Percentiles rank a stretch among this genome's conserved stretches.
Evolutionary conservation across 306 rosid species (phyloP).

Genomic region (Fragaria nilgerrensis): DNA sequence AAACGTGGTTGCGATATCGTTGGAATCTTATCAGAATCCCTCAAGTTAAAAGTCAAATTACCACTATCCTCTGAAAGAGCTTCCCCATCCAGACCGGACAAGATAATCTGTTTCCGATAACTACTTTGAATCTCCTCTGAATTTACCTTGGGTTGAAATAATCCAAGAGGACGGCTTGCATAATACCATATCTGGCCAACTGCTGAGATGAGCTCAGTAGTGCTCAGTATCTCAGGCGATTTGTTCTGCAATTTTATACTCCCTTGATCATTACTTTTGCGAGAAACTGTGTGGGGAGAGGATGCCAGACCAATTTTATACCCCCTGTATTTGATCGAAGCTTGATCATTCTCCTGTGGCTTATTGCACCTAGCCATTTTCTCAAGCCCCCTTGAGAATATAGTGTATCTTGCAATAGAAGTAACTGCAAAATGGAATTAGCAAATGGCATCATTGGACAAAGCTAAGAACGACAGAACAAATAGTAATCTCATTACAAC

Average conservation of each 20-base stretch:
- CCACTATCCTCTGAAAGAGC: conserved; percentile 32
- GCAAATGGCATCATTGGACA: conserved; percentile 23
- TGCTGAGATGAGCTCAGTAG: conserved; percentile 54
- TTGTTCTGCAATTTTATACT: conserved; percentile 30
- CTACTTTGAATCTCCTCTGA: conserved; percentile 33
- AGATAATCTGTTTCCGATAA: conserved; percentile 30
- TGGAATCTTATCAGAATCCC: conserved; percentile 26
- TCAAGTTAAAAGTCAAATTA: conserved; percentile 27
- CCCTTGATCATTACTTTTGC: conserved; percentile 32
- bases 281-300: conserved; percentile 33
- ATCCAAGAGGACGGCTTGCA: conserved; percentile 59
- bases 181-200: conserved; percentile 68
- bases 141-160: conserved; percentile 36
- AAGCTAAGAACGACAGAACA: conserved; percentile 6
- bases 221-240: conserved; percentile 53
- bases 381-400: conserved; percentile 33
- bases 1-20: conserved; percentile 31
- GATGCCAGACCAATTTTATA: conserved; percentile 35
- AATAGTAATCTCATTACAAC: background rate
- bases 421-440: conserved; percentile 37
- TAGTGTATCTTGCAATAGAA: conserved; percentile 30
- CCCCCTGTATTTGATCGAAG: conserved; percentile 56
- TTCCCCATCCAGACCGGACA: conserved; percentile 33
- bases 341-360: conserved; percentile 37
- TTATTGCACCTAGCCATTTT: conserved; percentile 55